Percentiles rank a stretch among this genome's conserved stretches.
Evolutionary conservation across 2,329 filamentous ascomycete species (phyloP).

Genomic region (Ciborinia camelliae): DNA sequence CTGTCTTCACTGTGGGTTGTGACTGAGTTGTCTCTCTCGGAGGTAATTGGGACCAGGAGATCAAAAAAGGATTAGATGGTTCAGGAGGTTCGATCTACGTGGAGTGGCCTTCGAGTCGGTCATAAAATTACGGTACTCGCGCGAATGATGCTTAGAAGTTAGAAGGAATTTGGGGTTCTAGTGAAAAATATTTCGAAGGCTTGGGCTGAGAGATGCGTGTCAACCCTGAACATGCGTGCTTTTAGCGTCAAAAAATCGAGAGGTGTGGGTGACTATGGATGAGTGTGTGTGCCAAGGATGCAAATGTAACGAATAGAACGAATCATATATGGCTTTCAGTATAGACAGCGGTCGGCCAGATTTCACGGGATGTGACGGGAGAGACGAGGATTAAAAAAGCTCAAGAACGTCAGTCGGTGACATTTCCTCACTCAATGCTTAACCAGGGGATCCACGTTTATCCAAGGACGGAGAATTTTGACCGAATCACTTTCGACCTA

Average conservation of each 20-base stretch:
- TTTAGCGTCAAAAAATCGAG: constrained; percentile 3
- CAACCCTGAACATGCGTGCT: constrained; percentile 16
- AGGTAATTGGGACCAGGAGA: background rate
- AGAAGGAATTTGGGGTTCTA: constrained; percentile 18
- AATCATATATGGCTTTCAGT: background rate
- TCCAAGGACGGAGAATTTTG: constrained; percentile 11
- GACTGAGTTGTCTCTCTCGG: background rate
- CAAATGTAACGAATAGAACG: constrained; percentile 10
- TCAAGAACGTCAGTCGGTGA: constrained; percentile 14
- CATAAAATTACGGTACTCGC: constrained; percentile 1
- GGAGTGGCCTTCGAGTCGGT: background rate
- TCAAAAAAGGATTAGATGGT: background rate
- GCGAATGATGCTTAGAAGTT: constrained; percentile 7
- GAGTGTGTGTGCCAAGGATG: constrained; percentile 1
- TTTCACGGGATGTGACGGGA: constrained; percentile 12
- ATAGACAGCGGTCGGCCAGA: constrained; percentile 12
- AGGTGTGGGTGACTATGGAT: constrained; percentile 1
- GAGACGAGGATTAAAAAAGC: background rate
- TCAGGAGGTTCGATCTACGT: background rate
- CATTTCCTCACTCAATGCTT: background rate
- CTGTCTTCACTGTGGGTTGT: constrained; percentile 14
- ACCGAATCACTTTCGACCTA: background rate
- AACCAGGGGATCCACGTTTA: constrained; percentile 17
- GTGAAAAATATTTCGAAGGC: constrained; percentile 9
- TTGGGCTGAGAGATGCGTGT: constrained; percentile 13